Conservation (phyloP, 768 basidiomycete genomes). For the Nidularia pulvinata region DNA sequence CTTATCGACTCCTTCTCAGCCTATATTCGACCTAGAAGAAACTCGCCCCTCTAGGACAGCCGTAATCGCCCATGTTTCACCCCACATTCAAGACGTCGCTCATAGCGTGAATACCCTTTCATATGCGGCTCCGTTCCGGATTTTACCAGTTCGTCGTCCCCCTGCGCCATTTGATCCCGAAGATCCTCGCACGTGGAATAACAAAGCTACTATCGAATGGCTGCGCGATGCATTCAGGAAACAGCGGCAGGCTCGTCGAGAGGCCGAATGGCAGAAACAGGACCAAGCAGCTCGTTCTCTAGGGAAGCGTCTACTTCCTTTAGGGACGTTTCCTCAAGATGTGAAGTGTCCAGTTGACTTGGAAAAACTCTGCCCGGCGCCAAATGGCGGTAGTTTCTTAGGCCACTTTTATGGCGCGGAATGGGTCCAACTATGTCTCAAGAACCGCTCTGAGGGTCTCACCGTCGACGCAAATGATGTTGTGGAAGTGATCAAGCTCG, state of each 20-base stretch:
- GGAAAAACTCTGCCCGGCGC: background rate
- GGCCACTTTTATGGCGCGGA: background rate
- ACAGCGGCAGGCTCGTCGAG: background rate
- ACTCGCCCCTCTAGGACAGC: background rate
- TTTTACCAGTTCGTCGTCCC: background rate
- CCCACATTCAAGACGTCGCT: background rate
- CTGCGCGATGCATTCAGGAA: background rate
- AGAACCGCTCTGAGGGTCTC: background rate
- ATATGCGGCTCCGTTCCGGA: background rate
- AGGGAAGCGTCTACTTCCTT: background rate
- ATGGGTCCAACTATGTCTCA: background rate
- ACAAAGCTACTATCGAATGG: background rate
- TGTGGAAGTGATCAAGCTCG: background rate
- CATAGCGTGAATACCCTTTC: background rate
- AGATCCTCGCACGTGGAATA: background rate
- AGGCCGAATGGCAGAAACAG: background rate
- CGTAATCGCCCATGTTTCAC: background rate
- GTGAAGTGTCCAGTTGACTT: background rate
- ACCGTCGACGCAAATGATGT: background rate
- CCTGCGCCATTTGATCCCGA: background rate
- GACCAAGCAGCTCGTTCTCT: background rate
- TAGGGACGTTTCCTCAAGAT: background rate
- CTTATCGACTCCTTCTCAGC: background rate
- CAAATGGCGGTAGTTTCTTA: background rate
- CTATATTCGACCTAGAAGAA: background rate